phyloP scores from a whole-genome alignment of 345 rosid genomes.

The Moringa oleifera region DNA sequence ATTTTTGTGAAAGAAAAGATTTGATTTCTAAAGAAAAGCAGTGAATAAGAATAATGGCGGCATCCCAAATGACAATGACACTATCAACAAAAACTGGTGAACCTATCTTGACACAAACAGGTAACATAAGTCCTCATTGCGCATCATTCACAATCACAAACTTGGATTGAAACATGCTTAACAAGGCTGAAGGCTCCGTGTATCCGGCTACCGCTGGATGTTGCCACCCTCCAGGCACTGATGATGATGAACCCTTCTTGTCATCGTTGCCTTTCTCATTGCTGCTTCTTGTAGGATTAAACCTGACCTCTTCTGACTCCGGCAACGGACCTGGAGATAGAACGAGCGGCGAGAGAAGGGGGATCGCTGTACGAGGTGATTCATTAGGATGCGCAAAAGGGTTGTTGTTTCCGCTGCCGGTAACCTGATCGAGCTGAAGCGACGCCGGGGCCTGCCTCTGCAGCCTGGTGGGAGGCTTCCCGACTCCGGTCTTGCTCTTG shows the following conservation, averaged over 20 bases:
- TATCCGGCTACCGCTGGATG: slow-evolving; percentile 19
- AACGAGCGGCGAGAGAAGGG: slow-evolving; percentile 49
- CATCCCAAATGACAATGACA: too few relatives aligned
- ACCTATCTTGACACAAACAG: not conserved
- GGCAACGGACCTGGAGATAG: slow-evolving; percentile 25
- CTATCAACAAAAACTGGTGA: too few relatives aligned
- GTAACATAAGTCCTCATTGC: slow-evolving; percentile 5
- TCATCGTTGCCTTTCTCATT: not conserved
- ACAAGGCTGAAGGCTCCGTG: slow-evolving; percentile 26
- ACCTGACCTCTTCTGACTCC: slow-evolving; percentile 20
- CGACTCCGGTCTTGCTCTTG: slow-evolving; percentile 10
- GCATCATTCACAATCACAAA: slow-evolving; percentile 38
- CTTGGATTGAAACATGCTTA: slow-evolving; percentile 37
- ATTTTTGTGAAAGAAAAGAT: too few relatives aligned
- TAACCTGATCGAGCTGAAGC: slow-evolving; percentile 27
- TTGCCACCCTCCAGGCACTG: slow-evolving; percentile 20
- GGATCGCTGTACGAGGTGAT: slow-evolving; percentile 30
- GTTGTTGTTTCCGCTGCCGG: not conserved
- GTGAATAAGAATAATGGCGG: too few relatives aligned
- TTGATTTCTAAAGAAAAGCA: too few relatives aligned
- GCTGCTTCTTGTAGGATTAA: slow-evolving; percentile 1
- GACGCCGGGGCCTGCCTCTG: slow-evolving; percentile 50
- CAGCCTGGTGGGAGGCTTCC: slow-evolving; percentile 57
- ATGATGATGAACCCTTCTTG: slow-evolving; percentile 9
- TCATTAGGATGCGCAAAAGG: too few relatives aligned